Conservation (phyloP, 306 rosid species). For the Castanea mollissima region DNA sequence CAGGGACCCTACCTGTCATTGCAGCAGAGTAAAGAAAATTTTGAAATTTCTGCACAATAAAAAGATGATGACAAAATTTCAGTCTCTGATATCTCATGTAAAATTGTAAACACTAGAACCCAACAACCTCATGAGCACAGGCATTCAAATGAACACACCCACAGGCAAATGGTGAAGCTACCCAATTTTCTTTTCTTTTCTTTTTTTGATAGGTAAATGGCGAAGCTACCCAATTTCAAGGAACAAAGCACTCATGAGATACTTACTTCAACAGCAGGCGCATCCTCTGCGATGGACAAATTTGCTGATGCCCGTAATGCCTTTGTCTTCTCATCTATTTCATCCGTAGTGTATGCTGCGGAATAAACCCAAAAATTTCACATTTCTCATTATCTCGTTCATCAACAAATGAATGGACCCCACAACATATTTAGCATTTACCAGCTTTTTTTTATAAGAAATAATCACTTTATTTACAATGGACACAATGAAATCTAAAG, state of each 20-base stretch:
- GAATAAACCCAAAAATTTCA: constrained; percentile 3
- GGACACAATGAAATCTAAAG: too few relatives aligned
- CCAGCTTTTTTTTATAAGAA: too few relatives aligned
- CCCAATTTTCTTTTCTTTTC: neutral
- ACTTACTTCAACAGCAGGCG: constrained; percentile 59
- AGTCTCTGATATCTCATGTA: neutral
- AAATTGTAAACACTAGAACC: neutral
- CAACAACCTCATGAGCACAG: constrained; percentile 1
- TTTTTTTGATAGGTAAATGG: neutral
- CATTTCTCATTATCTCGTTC: neutral
- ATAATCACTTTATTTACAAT: too few relatives aligned
- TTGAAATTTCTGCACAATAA: constrained; percentile 71
- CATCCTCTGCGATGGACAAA: constrained; percentile 41
- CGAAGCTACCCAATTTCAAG: constrained; percentile 8
- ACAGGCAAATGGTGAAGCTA: constrained; percentile 1
- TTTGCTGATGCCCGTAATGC: constrained; percentile 47
- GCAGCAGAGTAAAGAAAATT: constrained; percentile 50
- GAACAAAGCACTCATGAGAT: constrained; percentile 6
- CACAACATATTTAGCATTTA: neutral
- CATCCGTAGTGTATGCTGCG: constrained; percentile 65
- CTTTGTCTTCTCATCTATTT: constrained; percentile 65
- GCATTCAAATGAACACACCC: constrained; percentile 5
- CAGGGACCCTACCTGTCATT: constrained; percentile 49
- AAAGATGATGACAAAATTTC: constrained; percentile 18
- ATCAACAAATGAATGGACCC: constrained; percentile 6